Conservation (phyloP, 1,284 basidiomycete species). For the Trichosporon inkin region DNA sequence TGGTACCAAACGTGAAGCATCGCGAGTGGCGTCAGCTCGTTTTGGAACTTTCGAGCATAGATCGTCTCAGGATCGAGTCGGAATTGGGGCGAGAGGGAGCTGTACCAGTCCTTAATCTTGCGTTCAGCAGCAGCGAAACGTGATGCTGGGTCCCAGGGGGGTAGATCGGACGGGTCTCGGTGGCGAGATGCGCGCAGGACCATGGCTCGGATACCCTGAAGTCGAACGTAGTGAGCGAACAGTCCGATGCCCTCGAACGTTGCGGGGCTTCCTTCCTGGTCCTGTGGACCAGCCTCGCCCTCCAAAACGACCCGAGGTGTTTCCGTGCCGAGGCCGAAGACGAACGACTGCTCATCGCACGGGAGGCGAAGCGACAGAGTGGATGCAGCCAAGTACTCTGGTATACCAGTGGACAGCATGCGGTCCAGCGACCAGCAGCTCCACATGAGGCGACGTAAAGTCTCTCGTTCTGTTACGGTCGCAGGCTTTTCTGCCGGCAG, state of each 20-base stretch:
- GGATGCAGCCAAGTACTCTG: constrained; percentile 18
- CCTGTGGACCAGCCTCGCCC: neutral
- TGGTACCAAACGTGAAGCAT: constrained; percentile 31
- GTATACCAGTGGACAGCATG: constrained; percentile 27
- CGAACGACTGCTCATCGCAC: constrained; percentile 20
- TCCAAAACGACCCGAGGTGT: constrained; percentile 17
- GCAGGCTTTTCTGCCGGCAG: constrained; percentile 11
- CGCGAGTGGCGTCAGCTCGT: constrained; percentile 22
- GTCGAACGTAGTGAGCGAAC: constrained; percentile 20
- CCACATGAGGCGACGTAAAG: constrained; percentile 26
- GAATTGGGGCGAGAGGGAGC: constrained; percentile 19
- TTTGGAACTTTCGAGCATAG: constrained; percentile 23
- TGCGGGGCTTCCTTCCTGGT: constrained; percentile 1
- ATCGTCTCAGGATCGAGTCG: constrained; percentile 22
- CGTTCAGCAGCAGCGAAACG: constrained; percentile 13
- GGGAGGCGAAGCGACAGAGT: constrained; percentile 16
- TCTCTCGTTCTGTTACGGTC: constrained; percentile 21
- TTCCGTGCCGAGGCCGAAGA: constrained; percentile 12
- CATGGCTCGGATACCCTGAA: constrained; percentile 18
- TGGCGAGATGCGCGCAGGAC: constrained; percentile 18
- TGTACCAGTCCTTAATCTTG: constrained; percentile 19
- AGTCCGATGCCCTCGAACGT: constrained; percentile 19
- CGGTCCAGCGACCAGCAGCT: constrained; percentile 27
- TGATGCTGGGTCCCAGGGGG: constrained; percentile 19
- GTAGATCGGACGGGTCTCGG: constrained; percentile 15